A percentile compares a stretch with the other conserved stretches of the same genome.
phyloP scores from a whole-genome alignment of 345 rosid genomes.

The Noccaea caerulescens region DNA sequence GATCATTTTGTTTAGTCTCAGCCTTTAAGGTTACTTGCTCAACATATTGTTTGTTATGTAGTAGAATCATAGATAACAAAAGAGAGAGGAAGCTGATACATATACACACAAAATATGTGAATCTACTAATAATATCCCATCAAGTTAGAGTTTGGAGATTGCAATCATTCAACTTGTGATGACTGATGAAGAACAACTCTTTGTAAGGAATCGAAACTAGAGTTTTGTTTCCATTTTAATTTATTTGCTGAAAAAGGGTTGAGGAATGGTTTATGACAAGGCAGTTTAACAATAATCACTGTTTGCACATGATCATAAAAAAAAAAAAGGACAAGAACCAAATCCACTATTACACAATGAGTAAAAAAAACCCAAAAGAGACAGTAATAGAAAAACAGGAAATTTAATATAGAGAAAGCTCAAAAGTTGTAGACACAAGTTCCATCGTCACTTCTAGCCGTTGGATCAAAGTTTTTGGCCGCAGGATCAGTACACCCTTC shows the following conservation, averaged over 20 bases:
- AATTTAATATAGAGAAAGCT: constrained; percentile 28
- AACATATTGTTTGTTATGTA: constrained; percentile 8
- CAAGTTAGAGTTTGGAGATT: constrained; percentile 2
- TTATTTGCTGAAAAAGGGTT: constrained; percentile 5
- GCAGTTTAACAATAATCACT: constrained; percentile 27
- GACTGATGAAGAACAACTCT: neutral
- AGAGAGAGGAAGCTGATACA: neutral
- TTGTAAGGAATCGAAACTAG: neutral
- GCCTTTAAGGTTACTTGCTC: neutral
- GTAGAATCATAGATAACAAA: constrained; percentile 27
- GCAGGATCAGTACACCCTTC: constrained; percentile 82
- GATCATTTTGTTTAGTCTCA: constrained; percentile 4
- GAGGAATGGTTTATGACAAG: constrained; percentile 29
- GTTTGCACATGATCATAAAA: constrained; percentile 39
- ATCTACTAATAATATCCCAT: neutral
- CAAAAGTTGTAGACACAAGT: constrained; percentile 61
- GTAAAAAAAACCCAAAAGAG: constrained; percentile 2
- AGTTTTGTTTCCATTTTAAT: neutral
- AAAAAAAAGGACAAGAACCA: constrained; percentile 25
- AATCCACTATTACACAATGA: constrained; percentile 40
- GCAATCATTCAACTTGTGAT: neutral
- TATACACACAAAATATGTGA: neutral
- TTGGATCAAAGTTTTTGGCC: constrained; percentile 82
- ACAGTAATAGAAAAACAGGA: constrained; percentile 24
- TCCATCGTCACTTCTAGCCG: constrained; percentile 96